Evolutionary conservation across 768 basidiomycete genomes (phyloP).

Genomic region (Boletellus sp.): DNA sequence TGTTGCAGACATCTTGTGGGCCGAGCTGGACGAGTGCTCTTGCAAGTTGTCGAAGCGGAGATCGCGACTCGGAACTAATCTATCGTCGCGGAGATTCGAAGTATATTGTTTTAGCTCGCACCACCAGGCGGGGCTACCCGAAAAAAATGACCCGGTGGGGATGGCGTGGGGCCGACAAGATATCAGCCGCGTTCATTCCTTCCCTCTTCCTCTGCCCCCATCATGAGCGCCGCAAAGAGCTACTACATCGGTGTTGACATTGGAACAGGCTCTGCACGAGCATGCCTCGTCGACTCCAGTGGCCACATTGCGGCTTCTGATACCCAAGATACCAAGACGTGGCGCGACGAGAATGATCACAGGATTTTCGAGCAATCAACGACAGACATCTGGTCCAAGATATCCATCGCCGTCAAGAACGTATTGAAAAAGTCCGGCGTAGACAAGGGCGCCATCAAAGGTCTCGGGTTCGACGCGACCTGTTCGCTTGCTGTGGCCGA

Average conservation of each 20-base stretch:
- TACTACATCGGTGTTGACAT: constrained; percentile 80
- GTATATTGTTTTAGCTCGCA: not conserved
- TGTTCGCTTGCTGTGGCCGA: constrained; percentile 91
- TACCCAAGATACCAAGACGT: constrained; percentile 80
- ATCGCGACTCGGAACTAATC: too few species aligned
- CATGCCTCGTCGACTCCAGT: constrained; percentile 65
- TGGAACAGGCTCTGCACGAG: constrained; percentile 92
- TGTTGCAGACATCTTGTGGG: constrained; percentile 39
- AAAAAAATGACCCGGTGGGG: not conserved
- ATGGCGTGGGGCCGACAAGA: not conserved
- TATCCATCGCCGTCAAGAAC: constrained; percentile 56
- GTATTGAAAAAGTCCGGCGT: constrained; percentile 60
- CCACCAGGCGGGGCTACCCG: not conserved
- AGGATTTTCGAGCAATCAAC: constrained; percentile 97
- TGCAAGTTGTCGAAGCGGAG: too few species aligned
- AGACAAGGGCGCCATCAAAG: constrained; percentile 63
- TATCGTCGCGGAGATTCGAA: too few species aligned
- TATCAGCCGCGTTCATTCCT: constrained; percentile 6
- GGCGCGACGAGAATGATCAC: constrained; percentile 79
- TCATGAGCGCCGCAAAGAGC: constrained; percentile 35
- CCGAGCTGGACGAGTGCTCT: not conserved
- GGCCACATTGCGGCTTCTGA: constrained; percentile 76
- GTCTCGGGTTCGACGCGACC: constrained; percentile 93
- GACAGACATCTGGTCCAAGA: constrained; percentile 76
- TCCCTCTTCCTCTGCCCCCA: not conserved